These are phyloP conservation scores for Harrya chromipes DNA, from an alignment of 768 basidiomycete genomes.

Conservation along the genomic window DNA sequence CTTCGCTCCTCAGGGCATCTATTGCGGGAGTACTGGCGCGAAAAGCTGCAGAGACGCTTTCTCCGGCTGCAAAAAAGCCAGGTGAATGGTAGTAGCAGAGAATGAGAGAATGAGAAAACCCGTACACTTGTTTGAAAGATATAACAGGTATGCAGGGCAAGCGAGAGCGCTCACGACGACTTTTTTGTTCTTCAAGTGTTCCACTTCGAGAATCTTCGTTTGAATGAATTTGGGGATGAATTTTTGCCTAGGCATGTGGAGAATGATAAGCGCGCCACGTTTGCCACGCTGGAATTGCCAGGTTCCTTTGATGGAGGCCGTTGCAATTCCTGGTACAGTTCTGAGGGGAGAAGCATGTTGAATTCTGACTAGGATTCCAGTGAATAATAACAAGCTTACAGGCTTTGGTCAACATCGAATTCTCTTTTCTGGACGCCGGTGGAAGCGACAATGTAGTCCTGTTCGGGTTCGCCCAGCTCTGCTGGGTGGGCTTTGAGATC, in stretches of 20 bases:
- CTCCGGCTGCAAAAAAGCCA: slow-evolving; percentile 3
- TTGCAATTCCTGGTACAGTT: slow-evolving; percentile 11
- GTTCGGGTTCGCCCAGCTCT: slow-evolving; percentile 6
- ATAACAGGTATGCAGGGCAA: slow-evolving; percentile 29
- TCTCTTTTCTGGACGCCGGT: slow-evolving; percentile 16
- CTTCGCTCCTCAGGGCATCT: too few species aligned
- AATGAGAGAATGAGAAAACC: neutral
- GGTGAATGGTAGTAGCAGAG: neutral
- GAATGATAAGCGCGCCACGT: slow-evolving; percentile 30
- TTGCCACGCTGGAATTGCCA: slow-evolving; percentile 24
- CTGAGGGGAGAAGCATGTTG: neutral
- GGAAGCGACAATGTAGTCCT: slow-evolving; percentile 19
- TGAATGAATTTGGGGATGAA: slow-evolving; percentile 16
- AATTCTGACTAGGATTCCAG: too few species aligned
- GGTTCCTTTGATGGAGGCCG: slow-evolving; percentile 28
- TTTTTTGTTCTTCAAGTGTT: slow-evolving; percentile 15
- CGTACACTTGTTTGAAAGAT: slow-evolving; percentile 18
- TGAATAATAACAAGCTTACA: neutral
- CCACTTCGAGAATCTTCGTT: slow-evolving; percentile 12
- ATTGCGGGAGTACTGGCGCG: too few species aligned
- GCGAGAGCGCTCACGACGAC: slow-evolving; percentile 25
- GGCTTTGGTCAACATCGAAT: slow-evolving; percentile 4
- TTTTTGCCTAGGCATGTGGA: slow-evolving; percentile 22
- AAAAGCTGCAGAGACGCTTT: slow-evolving; percentile 12
- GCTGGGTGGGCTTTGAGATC: slow-evolving; percentile 3